Evolutionary conservation across 139 green algal genomes (phyloP).

Genomic region (Yamagishiella unicocca): DNA sequence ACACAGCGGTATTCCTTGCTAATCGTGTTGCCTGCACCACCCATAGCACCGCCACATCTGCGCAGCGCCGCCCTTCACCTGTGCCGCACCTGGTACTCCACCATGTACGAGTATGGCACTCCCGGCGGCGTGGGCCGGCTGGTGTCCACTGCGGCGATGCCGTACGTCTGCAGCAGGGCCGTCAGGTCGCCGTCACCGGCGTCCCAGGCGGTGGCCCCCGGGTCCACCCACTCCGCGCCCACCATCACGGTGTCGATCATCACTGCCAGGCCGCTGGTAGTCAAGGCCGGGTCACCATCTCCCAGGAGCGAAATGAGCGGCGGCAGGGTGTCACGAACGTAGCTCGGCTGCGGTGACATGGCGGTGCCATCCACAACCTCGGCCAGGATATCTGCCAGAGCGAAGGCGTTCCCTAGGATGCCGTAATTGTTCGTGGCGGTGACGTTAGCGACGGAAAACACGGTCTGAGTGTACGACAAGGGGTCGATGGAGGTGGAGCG

Average conservation of each 20-base stretch:
- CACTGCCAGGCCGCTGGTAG: neutral
- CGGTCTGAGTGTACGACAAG: neutral
- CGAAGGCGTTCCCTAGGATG: conserved; percentile 25
- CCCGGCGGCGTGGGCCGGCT: conserved; percentile 43
- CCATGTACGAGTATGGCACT: conserved; percentile 27
- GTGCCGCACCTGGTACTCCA: conserved; percentile 54
- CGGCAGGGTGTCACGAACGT: conserved; percentile 39
- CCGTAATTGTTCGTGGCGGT: conserved; percentile 22
- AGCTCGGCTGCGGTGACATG: neutral
- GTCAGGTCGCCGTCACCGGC: conserved; percentile 58
- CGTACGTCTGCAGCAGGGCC: conserved; percentile 44
- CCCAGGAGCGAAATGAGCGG: conserved; percentile 47
- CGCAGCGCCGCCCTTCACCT: too few species aligned
- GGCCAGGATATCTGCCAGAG: neutral
- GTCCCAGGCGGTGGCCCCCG: conserved; percentile 56
- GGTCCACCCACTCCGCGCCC: conserved; percentile 44
- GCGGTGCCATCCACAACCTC: neutral
- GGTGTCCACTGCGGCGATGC: conserved; percentile 55
- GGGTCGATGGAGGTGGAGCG: neutral
- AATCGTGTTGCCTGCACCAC: too few species aligned
- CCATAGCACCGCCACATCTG: too few species aligned
- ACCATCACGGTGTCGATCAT: conserved; percentile 56
- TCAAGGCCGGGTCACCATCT: conserved; percentile 45
- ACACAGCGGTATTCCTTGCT: too few species aligned
- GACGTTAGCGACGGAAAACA: neutral